Evolutionary conservation across 208 protist species (phyloP), one percentile per base, ranked within the genome.

Genomic region (Strigomonas culicis): DNA sequence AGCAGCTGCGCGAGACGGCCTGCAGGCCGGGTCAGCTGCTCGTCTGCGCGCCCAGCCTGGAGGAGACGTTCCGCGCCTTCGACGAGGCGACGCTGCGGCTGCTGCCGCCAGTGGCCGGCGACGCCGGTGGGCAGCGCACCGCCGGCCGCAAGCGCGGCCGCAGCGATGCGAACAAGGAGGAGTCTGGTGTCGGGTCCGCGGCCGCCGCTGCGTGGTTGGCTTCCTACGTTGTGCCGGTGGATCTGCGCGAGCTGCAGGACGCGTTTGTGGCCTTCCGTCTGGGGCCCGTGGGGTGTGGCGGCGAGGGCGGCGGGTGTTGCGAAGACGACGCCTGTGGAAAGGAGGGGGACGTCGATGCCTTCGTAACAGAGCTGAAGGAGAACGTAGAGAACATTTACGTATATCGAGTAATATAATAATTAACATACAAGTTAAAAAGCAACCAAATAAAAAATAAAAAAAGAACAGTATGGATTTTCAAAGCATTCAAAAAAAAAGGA

Each of bases 21-120:
- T 43, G 71, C 34, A 59, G 63, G 8, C 46, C 67, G 7, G 83
- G 85, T 0, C 77, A 89, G 59, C 39, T 92, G 7, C 74, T 92
- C 7, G 75, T 95, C 36, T 85, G 75, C 58, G 77, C 68, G 22
- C 88, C 88, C 3, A 66, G 68, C 30, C 32, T 95, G 22, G 68
- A 88, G 64, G 73, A 81, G 59, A 92, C 88, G 11, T 73, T 89
- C 39, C 39, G 43, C 11, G 13, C 7, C 1, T 76, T 86, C 34
- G 66, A 77, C 41, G 66, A 76, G 4, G 59, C 32, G 1, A 13
- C 55, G 34, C 34, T 39, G 34, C 34, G 10, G 34, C 10, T 39
- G 34, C 10, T 39, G n/a, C n/a, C n/a, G n/a, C n/a, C n/a, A n/a
- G n/a, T n/a, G 34, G 34, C 34, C 4, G 34, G 34, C 34, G 34